Evolutionary conservation across 345 rosid genomes (phyloP).

Genomic region (Ricinus communis): DNA sequence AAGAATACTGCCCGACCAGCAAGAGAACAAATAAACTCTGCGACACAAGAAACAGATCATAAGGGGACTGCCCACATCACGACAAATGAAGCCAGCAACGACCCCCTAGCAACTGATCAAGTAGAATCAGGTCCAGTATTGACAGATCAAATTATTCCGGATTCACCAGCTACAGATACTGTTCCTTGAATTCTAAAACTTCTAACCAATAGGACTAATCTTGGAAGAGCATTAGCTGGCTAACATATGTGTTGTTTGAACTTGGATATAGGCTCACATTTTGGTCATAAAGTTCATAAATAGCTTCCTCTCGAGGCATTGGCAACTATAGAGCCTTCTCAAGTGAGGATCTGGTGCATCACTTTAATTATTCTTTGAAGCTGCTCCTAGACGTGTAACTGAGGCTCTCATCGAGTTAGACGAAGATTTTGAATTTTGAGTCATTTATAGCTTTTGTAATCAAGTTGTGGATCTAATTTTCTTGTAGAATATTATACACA

Average conservation of each 20-base stretch:
- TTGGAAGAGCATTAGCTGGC: conserved; percentile 1
- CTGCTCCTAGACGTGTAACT: conserved; percentile 15
- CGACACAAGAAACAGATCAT: conserved; percentile 10
- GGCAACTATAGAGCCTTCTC: conserved; percentile 7
- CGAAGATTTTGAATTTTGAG: not conserved
- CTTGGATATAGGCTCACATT: conserved; percentile 1
- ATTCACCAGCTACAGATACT: conserved; percentile 23
- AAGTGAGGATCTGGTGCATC: conserved; percentile 4
- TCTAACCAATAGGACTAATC: conserved; percentile 15
- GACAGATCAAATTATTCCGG: conserved; percentile 22
- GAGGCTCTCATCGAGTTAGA: conserved; percentile 20
- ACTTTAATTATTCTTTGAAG: conserved; percentile 6
- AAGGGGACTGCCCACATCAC: conserved; percentile 6
- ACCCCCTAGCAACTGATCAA: conserved; percentile 1
- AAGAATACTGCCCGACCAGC: conserved; percentile 14
- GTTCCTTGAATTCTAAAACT: conserved; percentile 27
- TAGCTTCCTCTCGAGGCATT: not conserved
- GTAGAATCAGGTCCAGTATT: conserved; percentile 13
- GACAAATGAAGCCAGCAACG: conserved; percentile 3
- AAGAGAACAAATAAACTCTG: conserved; percentile 13
- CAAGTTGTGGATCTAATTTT: conserved; percentile 9
- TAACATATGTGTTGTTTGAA: not conserved
- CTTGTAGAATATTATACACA: conserved; percentile 16
- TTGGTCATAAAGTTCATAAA: not conserved
- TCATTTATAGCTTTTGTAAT: conserved; percentile 13